phyloP scores from a whole-genome alignment of 345 rosid species.

The Eucalyptus marginata region DNA sequence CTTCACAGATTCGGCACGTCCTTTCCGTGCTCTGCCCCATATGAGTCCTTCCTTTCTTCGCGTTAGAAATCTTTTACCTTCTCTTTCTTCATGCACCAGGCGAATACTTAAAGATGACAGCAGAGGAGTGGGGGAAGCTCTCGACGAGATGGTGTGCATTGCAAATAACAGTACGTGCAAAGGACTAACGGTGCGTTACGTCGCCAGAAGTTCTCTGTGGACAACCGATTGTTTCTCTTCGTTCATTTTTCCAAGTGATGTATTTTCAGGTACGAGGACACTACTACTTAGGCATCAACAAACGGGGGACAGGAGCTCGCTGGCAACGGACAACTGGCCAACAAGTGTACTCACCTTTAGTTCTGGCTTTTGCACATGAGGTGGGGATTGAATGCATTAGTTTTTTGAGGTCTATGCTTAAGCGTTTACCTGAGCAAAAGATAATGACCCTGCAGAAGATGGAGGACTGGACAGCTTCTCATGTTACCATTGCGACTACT shows the following conservation, averaged over 20 bases:
- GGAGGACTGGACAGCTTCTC: conserved; percentile 44
- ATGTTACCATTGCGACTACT: conserved; percentile 16
- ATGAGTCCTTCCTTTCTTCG: background rate
- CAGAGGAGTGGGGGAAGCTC: conserved; percentile 64
- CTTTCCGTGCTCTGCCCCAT: background rate
- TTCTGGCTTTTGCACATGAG: conserved; percentile 70
- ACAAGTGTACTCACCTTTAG: conserved; percentile 63
- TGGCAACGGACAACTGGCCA: conserved; percentile 81
- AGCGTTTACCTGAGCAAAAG: background rate
- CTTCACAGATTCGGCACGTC: conserved; percentile 53
- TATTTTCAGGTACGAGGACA: conserved; percentile 59
- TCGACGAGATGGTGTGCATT: conserved; percentile 43
- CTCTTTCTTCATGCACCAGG: conserved; percentile 5
- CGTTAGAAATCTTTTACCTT: background rate
- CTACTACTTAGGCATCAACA: conserved; percentile 49
- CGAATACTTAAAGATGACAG: conserved; percentile 20
- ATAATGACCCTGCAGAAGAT: conserved; percentile 5
- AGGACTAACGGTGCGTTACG: conserved; percentile 46
- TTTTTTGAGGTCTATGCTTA: background rate
- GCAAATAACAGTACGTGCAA: conserved; percentile 13
- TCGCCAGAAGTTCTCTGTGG: no score
- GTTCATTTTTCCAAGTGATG: background rate
- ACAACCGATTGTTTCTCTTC: background rate
- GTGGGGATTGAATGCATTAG: background rate
- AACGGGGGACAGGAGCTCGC: conserved; percentile 41